Evolutionary conservation across 495 filamentous ascomycete species (phyloP).

Genomic region (Penicillium canariense): DNA sequence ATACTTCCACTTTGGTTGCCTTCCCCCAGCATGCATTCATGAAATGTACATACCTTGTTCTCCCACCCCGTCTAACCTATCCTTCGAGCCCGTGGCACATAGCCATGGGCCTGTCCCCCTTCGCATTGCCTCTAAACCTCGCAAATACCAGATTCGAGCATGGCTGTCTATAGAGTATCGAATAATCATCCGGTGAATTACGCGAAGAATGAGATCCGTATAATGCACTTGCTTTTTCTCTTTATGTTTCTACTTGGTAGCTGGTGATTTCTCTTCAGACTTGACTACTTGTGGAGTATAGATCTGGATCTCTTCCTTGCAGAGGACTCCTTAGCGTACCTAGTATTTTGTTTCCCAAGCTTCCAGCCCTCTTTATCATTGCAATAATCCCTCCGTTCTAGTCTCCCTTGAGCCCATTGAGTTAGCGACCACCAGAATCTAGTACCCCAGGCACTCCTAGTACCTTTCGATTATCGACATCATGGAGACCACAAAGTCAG

Average conservation of each 20-base stretch:
- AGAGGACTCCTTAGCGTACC: too few relatives aligned
- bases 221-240: constrained; percentile 18
- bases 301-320: neutral
- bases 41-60: constrained; percentile 42
- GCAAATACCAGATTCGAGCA: constrained; percentile 34
- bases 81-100: constrained; percentile 14
- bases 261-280: neutral
- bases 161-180: constrained; percentile 40
- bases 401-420: too few relatives aligned
- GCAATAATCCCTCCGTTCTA: too few relatives aligned
- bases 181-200: constrained; percentile 32
- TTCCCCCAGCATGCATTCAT: constrained; percentile 30
- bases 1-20: constrained; percentile 20
- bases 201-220: constrained; percentile 32
- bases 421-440: too few relatives aligned
- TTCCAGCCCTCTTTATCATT: too few relatives aligned
- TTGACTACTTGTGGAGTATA: neutral
- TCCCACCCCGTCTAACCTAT: constrained; percentile 9
- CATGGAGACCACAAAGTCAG: too few relatives aligned
- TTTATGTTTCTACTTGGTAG: neutral
- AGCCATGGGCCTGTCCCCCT: constrained; percentile 10
- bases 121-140: constrained; percentile 27
- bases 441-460: too few relatives aligned
- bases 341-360: too few relatives aligned
- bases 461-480: too few relatives aligned